A percentile compares a stretch with the other conserved stretches of the same genome.
Evolutionary conservation across 768 basidiomycete species (phyloP).

Genomic region (Neoboletus brunneissimus): DNA sequence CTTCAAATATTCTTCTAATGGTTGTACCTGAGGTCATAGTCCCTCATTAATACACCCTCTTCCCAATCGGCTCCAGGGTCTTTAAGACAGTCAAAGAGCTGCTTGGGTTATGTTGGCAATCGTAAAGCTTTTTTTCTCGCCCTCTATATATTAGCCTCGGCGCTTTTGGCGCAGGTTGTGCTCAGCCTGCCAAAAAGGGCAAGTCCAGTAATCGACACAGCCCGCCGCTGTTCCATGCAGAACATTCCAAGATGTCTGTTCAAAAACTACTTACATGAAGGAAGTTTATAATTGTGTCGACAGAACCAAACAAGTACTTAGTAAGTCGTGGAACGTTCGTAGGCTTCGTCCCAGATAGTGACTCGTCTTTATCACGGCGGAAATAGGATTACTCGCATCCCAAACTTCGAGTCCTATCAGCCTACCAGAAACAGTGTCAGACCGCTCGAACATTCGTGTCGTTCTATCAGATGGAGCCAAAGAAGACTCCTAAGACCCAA

Average conservation of each 20-base stretch:
- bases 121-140: not conserved
- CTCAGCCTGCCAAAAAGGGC: constrained; percentile 11
- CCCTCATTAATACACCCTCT: not conserved
- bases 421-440: not conserved
- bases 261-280: not conserved
- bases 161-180: not conserved
- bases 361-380: constrained; percentile 10
- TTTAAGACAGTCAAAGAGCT: not conserved
- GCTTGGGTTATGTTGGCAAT: not conserved
- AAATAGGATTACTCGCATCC: constrained; percentile 8
- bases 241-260: constrained; percentile 21
- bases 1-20: not conserved
- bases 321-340: constrained; percentile 3
- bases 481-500: not conserved
- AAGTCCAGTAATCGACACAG: constrained; percentile 20
- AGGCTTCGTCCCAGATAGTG: not conserved
- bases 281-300: constrained; percentile 19
- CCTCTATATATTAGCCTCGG: not conserved
- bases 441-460: constrained; percentile 2
- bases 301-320: constrained; percentile 21
- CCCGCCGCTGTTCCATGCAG: constrained; percentile 21
- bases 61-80: not conserved
- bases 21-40: not conserved
- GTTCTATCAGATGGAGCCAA: not conserved
- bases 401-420: not conserved